A percentile compares a stretch with the other conserved stretches of the same genome.
phyloP scores from a whole-genome alignment of 1,284 basidiomycete species.

The Trichosporon asahii region DNA sequence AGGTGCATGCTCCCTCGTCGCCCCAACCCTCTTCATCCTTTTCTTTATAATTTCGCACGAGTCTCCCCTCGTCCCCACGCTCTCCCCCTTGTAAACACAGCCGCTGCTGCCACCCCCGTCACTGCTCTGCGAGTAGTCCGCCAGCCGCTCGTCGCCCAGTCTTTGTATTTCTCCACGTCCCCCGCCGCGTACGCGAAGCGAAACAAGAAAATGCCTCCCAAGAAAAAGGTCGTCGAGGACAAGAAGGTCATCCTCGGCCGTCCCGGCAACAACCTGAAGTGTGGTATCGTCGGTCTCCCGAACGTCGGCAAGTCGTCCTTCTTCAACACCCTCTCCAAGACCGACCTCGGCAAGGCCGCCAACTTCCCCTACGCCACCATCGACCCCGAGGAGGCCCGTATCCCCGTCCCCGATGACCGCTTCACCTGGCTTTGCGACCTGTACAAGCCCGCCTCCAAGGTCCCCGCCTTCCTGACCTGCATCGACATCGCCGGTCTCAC shows the following conservation, averaged over 20 bases:
- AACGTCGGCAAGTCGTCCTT: conserved; percentile 93
- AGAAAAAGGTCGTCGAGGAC: conserved; percentile 64
- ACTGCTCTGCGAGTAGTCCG: conserved; percentile 1
- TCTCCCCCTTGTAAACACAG: not conserved
- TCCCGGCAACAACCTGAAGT: conserved; percentile 75
- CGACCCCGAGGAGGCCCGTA: conserved; percentile 81
- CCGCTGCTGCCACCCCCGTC: not conserved
- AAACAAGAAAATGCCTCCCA: conserved; percentile 79
- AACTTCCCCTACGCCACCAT: conserved; percentile 99
- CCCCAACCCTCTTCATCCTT: not conserved
- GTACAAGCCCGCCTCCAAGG: conserved; percentile 84
- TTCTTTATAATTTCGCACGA: conserved; percentile 10
- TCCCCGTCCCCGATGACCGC: conserved; percentile 92
- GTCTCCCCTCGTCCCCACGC: not conserved
- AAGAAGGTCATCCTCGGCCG: conserved; percentile 83
- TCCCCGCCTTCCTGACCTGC: conserved; percentile 94
- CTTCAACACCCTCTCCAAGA: conserved; percentile 96
- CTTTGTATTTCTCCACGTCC: not conserved
- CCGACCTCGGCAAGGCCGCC: conserved; percentile 82
- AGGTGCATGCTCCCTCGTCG: conserved; percentile 10
- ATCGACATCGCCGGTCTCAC: conserved; percentile 99
- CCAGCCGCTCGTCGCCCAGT: not conserved
- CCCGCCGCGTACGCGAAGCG: conserved; percentile 26
- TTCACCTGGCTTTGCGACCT: conserved; percentile 89
- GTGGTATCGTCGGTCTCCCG: conserved; percentile 89